Evolutionary conservation across 306 rosid species (phyloP).

Genomic region (Glycine soja): DNA sequence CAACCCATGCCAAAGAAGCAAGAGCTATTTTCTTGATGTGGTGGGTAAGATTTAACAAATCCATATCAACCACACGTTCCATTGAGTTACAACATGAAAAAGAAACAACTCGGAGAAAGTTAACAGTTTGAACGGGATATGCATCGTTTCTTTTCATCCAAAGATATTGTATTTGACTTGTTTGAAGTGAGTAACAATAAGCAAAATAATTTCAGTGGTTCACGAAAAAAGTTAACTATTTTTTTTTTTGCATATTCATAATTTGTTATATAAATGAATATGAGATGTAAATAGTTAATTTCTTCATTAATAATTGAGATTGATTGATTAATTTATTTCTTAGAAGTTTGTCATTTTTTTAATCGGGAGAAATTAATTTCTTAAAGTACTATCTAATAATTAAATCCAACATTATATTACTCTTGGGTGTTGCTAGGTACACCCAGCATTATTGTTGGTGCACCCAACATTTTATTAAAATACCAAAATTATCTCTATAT

Average conservation of each 20-base stretch:
- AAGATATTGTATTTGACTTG: neutral
- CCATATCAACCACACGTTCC: neutral
- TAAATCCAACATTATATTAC: neutral
- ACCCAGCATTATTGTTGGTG: too few relatives aligned
- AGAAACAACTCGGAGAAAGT: neutral
- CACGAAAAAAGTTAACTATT: neutral
- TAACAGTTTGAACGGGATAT: neutral
- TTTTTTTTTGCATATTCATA: neutral
- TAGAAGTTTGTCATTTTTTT: too few relatives aligned
- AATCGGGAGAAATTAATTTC: too few relatives aligned
- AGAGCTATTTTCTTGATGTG: conserved; percentile 1
- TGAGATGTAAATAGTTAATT: neutral
- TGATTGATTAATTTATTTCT: too few relatives aligned
- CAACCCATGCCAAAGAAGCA: neutral
- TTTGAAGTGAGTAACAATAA: neutral
- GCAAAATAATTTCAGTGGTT: neutral
- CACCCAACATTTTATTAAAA: too few relatives aligned
- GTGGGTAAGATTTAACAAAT: neutral
- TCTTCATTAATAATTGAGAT: too few relatives aligned
- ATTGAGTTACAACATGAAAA: neutral
- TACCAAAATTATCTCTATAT: too few relatives aligned
- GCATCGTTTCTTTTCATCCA: neutral
- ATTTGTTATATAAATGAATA: neutral
- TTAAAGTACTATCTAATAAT: too few relatives aligned
- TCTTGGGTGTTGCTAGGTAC: too few relatives aligned